Percentiles rank a stretch among this genome's conserved stretches.
phyloP scores from a whole-genome alignment of 352 stramenopile genomes.

The Pythium aquatile region DNA sequence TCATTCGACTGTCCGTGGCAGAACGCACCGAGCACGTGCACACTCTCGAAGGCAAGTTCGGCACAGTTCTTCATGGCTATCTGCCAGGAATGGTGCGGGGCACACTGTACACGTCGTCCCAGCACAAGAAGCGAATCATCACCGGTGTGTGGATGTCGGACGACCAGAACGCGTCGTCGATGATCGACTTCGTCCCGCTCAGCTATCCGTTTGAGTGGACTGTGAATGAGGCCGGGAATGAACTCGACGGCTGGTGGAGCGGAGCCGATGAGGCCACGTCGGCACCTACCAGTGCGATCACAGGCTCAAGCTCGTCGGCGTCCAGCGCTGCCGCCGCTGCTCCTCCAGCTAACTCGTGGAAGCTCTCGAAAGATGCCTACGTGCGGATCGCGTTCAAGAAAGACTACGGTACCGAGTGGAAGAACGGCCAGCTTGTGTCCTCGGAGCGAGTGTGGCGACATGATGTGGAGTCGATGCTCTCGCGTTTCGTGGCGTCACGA shows the following conservation, averaged over 20 bases:
- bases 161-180: constrained; percentile 36
- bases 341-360: constrained; percentile 47
- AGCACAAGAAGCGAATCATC: constrained; percentile 35
- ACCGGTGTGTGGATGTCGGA: constrained; percentile 68
- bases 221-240: constrained; percentile 45
- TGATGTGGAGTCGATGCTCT: constrained; percentile 80
- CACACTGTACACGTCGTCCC: constrained; percentile 39
- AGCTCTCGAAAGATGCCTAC: constrained; percentile 81
- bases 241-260: constrained; percentile 82
- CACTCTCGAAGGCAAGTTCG: constrained; percentile 69
- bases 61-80: constrained; percentile 64
- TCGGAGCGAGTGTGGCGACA: constrained; percentile 85
- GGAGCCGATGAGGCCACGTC: constrained; percentile 36
- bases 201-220: constrained; percentile 71
- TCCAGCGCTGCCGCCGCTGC: constrained; percentile 10
- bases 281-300: constrained; percentile 9
- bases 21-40: constrained; percentile 46
- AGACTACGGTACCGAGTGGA: constrained; percentile 88
- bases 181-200: constrained; percentile 63
- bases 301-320: neutral
- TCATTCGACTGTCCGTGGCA: constrained; percentile 61
- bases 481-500: constrained; percentile 72
- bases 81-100: constrained; percentile 58
- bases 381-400: constrained; percentile 89
- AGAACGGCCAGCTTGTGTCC: constrained; percentile 68